phyloP scores from a whole-genome alignment of 768 basidiomycete species.

The Exsudoporus frostii region DNA sequence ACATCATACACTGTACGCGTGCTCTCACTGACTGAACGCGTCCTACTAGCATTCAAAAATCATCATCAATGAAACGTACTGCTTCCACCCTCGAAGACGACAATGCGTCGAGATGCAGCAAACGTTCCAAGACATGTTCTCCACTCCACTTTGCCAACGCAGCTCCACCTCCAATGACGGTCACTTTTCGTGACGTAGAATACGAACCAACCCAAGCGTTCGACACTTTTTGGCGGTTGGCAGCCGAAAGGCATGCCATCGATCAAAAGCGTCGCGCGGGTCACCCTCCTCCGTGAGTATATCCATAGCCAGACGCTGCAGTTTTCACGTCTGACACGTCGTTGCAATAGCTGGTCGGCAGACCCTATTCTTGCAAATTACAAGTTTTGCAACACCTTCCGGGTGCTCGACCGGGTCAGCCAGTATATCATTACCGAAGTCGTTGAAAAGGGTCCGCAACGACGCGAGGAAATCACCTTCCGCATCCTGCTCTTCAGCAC shows the following conservation, averaged over 20 bases:
- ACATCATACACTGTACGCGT: neutral
- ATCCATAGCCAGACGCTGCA: neutral
- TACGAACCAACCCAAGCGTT: constrained; percentile 51
- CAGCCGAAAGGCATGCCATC: constrained; percentile 55
- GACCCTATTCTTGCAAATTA: constrained; percentile 55
- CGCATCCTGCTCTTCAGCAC: constrained; percentile 69
- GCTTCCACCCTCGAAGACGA: constrained; percentile 7
- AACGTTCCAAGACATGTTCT: constrained; percentile 24
- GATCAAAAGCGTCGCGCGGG: constrained; percentile 53
- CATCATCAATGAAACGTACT: constrained; percentile 23
- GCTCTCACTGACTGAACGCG: neutral
- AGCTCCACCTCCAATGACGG: constrained; percentile 23
- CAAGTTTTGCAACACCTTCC: constrained; percentile 73
- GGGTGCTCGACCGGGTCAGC: constrained; percentile 65
- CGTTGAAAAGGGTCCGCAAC: constrained; percentile 63
- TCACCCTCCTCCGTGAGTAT: constrained; percentile 50
- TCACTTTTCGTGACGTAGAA: constrained; percentile 35
- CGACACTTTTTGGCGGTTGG: constrained; percentile 59
- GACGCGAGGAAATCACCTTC: constrained; percentile 61
- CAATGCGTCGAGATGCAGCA: constrained; percentile 11
- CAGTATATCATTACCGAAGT: constrained; percentile 71
- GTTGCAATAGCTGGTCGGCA: constrained; percentile 57
- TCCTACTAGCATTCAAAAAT: neutral
- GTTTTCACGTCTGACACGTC: constrained; percentile 14
- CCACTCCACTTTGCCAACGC: constrained; percentile 14